phyloP scores from a whole-genome alignment of 495 filamentous ascomycete genomes.

The Ascobolus immersus region DNA sequence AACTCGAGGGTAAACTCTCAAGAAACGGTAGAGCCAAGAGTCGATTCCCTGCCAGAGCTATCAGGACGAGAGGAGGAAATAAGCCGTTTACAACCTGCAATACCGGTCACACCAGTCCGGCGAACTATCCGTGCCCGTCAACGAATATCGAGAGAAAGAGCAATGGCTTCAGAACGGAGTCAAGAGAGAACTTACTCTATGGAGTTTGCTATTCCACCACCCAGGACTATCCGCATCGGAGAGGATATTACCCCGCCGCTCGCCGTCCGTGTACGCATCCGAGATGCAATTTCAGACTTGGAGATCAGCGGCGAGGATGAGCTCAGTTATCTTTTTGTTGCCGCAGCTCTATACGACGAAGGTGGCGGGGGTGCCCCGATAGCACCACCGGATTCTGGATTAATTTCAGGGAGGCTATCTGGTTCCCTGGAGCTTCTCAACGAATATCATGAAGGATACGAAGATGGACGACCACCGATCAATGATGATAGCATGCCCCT shows the following conservation, averaged over 20 bases:
- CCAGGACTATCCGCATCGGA: slow-evolving; percentile 8
- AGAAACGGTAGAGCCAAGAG: too few relatives aligned
- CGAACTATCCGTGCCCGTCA: too few relatives aligned
- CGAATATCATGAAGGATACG: slow-evolving; percentile 5
- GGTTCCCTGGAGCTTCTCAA: slow-evolving; percentile 12
- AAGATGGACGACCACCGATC: too few relatives aligned
- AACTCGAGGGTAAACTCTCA: too few relatives aligned
- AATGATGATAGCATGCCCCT: slow-evolving; percentile 9
- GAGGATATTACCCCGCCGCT: slow-evolving; percentile 12
- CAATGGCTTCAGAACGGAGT: too few relatives aligned
- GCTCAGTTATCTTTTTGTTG: slow-evolving; percentile 11
- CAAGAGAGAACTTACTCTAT: slow-evolving; percentile 13
- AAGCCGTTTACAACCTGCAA: too few relatives aligned
- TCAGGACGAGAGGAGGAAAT: too few relatives aligned
- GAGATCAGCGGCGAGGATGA: slow-evolving; percentile 16
- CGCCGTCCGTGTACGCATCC: slow-evolving; percentile 12
- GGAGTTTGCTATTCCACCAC: slow-evolving; percentile 14
- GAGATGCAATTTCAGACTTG: slow-evolving; percentile 9
- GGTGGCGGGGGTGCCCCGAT: slow-evolving; percentile 6
- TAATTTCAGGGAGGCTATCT: slow-evolving; percentile 14
- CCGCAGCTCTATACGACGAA: slow-evolving; percentile 12
- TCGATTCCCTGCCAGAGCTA: too few relatives aligned
- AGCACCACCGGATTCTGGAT: slow-evolving; percentile 13
- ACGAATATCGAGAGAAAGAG: too few relatives aligned
- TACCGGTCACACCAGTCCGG: too few relatives aligned